Evolutionary conservation across 106 monocot species (phyloP), one percentile per base, ranked within the genome.

Genomic region (Acanthochlamys bracteata): DNA sequence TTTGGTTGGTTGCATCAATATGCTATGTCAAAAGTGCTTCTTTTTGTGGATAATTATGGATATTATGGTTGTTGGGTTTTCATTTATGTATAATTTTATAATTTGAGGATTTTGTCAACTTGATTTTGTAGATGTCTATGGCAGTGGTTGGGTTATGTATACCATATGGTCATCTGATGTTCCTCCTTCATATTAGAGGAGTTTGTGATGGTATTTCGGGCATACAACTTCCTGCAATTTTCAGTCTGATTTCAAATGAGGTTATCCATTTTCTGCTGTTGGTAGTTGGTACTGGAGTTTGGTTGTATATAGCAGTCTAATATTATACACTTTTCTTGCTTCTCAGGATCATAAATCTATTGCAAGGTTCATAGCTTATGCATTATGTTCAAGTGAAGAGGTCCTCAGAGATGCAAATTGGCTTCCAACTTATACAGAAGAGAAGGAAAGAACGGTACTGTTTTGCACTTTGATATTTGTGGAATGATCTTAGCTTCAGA

Each of bases 341-440:
- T 69, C 46, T 24, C 63, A 91, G 96, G 88, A 98, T 69, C 71
- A 84, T 66, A 89, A 71, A 76, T 85, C 91, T 24, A 74, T 85
- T 46, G 62, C 96, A 54, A 80, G 84, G 55, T 98, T 91, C 79
- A 88, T 98, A 79, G 70, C 91, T 20, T 98, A 98, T 76, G 91
- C 96, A 57, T 56, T 98, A 12, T 88, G 87, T 85, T 77, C 91
- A 47, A 69, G 85, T 59, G 91, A 91, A 72, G 96, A 91, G 73
- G 96, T 91, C 71, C 85, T 98, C 39, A 83, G 60, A 78, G 96
- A 98, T 83, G 96, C 96, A 66, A 83, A 88, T 57, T 98, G 96
- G 96, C 14, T 76, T 14, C 96, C 91, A 16, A 43, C 21, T 46
- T 82, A 88, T 61, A 52, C 57, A 54, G 80, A 83, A 45, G 65